Base-by-base conservation (phyloP, 805 yeast species). In the Nakazawaea holstii region DNA sequence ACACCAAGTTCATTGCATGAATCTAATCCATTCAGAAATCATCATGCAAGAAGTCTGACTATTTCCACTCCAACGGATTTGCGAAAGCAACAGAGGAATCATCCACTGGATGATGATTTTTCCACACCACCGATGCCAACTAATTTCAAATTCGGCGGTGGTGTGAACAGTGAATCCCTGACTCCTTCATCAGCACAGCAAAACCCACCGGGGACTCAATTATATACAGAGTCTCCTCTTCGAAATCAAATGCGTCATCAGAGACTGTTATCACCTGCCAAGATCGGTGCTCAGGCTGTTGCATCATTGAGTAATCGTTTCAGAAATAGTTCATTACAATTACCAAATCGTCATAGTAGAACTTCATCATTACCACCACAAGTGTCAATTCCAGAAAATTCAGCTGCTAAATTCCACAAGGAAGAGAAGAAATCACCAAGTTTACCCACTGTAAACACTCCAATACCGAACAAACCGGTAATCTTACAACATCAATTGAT, bases 271-370 rank as follows among this genome's bases (percentile, higher is more conserved):
- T 80, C 87, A 1, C 90, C 90, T 0, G 85, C 88, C 1, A 80
- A 79, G 54, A 72, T 82, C 9, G 91, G 91, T 0, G 89, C 89
- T 1, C 76, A 74, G 20, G 88, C 89, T 1, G 86, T 84, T 1
- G 84, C 87, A 0, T 67, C 70, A 1, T 55, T 76, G 31, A 62
- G 60, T 26, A 29, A 32, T 15, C 15, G 42, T 8, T 46, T 47
- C 40, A 33, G 17, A 35, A 7, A 30, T 8, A 46, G 17, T 33
- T n/a, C 13, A 10, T n/a, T 29, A 32, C 42, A 35, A 7, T 32
- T 29, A 10, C 26, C 46, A 6, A 17, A 20, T 14, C 39, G 28
- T 8, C 77, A 71, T 48, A 65, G 60, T 38, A 56, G 76, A 45
- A 67, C 71, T 3, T 53, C 63, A 3, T 73, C 78, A 3, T 52